Conservation (phyloP, 2,329 filamentous ascomycete genomes). For the Fusarium palustre region DNA sequence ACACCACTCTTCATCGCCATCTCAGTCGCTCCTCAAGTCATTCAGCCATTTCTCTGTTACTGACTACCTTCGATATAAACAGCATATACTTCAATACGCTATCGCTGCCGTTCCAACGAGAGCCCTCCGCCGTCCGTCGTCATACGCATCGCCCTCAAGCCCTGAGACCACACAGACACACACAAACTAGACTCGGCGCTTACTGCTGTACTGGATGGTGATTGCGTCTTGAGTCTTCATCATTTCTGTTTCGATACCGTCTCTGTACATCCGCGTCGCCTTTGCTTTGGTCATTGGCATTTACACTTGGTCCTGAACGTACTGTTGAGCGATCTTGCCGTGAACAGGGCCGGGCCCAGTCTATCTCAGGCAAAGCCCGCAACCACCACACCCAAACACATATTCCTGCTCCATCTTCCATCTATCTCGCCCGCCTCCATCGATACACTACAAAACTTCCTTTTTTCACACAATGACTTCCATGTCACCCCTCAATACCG, state of each 20-base stretch:
- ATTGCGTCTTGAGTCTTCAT: constrained; percentile 45
- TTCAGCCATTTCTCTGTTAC: constrained; percentile 31
- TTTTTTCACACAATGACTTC: constrained; percentile 58
- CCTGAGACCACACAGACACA: constrained; percentile 43
- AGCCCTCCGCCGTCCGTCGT: constrained; percentile 39
- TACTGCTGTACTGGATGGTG: constrained; percentile 51
- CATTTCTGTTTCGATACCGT: constrained; percentile 31
- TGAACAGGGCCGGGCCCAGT: constrained; percentile 44
- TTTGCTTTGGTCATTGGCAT: constrained; percentile 42
- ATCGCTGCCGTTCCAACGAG: constrained; percentile 38
- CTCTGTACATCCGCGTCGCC: constrained; percentile 31
- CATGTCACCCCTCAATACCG: constrained; percentile 58
- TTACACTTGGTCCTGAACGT: constrained; percentile 44
- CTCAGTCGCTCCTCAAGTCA: constrained; percentile 7
- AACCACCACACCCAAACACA: constrained; percentile 44
- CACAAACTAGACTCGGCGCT: constrained; percentile 49
- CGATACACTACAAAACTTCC: constrained; percentile 44
- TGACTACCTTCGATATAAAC: constrained; percentile 36
- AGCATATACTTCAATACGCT: constrained; percentile 19
- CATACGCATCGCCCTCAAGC: constrained; percentile 48
- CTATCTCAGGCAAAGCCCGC: constrained; percentile 52
- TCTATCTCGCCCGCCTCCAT: constrained; percentile 38
- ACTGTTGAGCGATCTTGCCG: constrained; percentile 47
- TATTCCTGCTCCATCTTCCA: constrained; percentile 34
- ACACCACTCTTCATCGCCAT: constrained; percentile 26